Percentiles rank a stretch among this genome's conserved stretches.
Conservation (phyloP, 148 eudicot genomes). For the Camellia lanceoleosa region DNA sequence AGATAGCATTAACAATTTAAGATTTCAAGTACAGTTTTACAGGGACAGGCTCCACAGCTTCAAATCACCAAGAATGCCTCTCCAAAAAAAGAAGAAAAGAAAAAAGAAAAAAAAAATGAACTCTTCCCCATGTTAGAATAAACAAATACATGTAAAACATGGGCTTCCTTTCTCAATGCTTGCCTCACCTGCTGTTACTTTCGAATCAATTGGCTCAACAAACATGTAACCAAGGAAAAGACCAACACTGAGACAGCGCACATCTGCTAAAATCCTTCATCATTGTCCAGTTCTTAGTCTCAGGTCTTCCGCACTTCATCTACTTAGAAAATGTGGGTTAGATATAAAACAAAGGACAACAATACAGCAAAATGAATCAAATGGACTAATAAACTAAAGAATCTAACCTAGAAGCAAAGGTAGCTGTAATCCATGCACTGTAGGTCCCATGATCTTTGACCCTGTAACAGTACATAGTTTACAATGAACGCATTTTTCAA, state of each 20-base stretch:
- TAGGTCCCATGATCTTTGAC: constrained; percentile 56
- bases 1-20: no score
- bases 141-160: neutral
- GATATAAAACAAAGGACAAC: neutral
- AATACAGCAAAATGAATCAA: neutral
- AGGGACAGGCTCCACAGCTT: no score
- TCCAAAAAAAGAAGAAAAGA: neutral
- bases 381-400: neutral
- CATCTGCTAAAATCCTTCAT: neutral
- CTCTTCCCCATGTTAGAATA: neutral
- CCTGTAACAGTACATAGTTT: constrained; percentile 29
- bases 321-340: neutral
- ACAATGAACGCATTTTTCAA: neutral
- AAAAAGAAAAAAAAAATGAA: neutral
- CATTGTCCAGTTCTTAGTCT: neutral
- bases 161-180: neutral
- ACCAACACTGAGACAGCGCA: neutral
- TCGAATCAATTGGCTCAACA: neutral
- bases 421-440: constrained; percentile 50
- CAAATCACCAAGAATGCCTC: no score
- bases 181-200: neutral
- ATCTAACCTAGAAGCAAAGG: constrained; percentile 33
- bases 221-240: neutral
- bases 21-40: no score
- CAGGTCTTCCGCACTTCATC: neutral